Conservation (phyloP, 148 eudicot species). For the Chenopodium berlandieri region DNA sequence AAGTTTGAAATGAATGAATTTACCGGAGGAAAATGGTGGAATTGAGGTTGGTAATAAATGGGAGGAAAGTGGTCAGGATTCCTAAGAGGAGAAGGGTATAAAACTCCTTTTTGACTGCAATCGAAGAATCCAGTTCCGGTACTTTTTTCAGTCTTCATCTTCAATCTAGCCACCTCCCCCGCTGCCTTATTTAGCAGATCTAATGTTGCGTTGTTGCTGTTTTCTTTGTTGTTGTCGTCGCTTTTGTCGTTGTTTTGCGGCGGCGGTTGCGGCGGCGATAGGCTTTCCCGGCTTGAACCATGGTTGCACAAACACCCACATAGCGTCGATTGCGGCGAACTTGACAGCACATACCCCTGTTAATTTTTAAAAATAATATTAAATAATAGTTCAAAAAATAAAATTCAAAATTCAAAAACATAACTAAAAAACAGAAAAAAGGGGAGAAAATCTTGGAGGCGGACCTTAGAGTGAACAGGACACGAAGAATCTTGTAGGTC, state of each 20-base stretch:
- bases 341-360: slow-evolving; percentile 36
- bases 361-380: neutral
- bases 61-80: slow-evolving; percentile 11
- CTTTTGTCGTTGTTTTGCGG: neutral
- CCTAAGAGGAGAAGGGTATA: slow-evolving; percentile 20
- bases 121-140: slow-evolving; percentile 35
- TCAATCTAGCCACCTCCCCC: slow-evolving; percentile 57
- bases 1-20: neutral
- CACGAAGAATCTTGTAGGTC: slow-evolving; percentile 15
- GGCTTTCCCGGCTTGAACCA: slow-evolving; percentile 48
- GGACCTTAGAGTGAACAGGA: slow-evolving; percentile 31
- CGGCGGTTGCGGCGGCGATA: slow-evolving; percentile 28
- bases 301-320: slow-evolving; percentile 32
- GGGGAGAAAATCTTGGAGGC: neutral
- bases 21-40: slow-evolving; percentile 25
- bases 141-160: slow-evolving; percentile 31
- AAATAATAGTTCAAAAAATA: neutral
- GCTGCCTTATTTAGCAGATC: slow-evolving; percentile 55
- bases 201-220: slow-evolving; percentile 25
- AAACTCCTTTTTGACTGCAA: slow-evolving; percentile 28
- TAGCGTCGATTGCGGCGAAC: slow-evolving; percentile 71
- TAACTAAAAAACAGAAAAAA: neutral
- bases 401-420: neutral
- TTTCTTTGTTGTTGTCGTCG: slow-evolving; percentile 7
- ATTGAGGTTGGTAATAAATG: slow-evolving; percentile 23